Evolutionary conservation across 225 moss, liverwort and hornwort genomes (phyloP), one percentile per base, ranked within the genome.

Genomic region (Bryoerythrophyllum caledonicum): DNA sequence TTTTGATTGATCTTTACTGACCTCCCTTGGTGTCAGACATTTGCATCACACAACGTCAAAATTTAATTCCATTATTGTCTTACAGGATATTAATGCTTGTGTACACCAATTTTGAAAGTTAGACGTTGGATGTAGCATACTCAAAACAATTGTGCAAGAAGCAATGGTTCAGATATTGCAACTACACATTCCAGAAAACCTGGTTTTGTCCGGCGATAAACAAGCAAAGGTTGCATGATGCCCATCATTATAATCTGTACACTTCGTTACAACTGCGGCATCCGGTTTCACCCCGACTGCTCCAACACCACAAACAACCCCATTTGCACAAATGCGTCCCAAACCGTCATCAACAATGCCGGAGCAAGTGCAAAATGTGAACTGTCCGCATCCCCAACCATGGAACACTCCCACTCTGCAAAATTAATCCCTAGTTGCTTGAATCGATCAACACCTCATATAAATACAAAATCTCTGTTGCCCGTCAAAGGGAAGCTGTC

Each of bases 221-320:
- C 26, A 25, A 5, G 0, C 17, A 10, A 35, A 35, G n/a, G 32
- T 10, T 3, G 23, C 8, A 58, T 32, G 38, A 10, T 25, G 24
- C 9, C 70, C 26, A 25, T 26, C 26, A 26, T 11, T 41, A 57
- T 57, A 57, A 57, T 71, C 70, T 71, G 40, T 41, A 71, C 57
- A 57, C 17, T 53, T 1, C 13, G 21, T 57, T 41, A 41, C 70
- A 54, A 26, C 25, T 0, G 17, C 69, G 8, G 6, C 25, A 16
- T 25, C 26, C 2, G 16, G 40, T 57, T 25, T 71, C 70, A 71
- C 56, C 40, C n/a, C n/a, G n/a, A n/a, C n/a, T n/a, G n/a, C n/a
- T n/a, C n/a, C n/a, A n/a, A n/a, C n/a, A n/a, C n/a, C 14, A 6
- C 55, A 12, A 25, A 11, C 56, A 5, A 57, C 57, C 57, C 12